Percentiles rank a stretch among this genome's conserved stretches.
These are phyloP conservation scores for Apiotrichum brassicae DNA, from an alignment of 1,284 basidiomycete genomes.

Conservation along the genomic window DNA sequence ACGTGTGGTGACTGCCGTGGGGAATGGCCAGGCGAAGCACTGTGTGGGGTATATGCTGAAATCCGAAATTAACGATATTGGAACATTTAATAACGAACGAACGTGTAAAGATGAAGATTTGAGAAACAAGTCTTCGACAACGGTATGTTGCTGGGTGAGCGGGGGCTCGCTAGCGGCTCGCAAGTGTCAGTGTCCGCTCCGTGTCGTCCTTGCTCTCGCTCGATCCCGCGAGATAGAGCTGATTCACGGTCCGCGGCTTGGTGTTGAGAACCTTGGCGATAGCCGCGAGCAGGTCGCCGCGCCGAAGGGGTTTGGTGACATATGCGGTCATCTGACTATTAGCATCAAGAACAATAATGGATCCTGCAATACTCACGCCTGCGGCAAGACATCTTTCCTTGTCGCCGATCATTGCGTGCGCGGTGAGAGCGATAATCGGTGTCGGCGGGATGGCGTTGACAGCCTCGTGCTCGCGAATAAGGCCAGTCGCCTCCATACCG, in stretches of 20 bases:
- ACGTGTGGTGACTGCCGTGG: no score
- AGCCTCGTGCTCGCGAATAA: constrained; percentile 64
- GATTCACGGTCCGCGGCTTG: constrained; percentile 12
- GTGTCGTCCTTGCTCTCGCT: neutral
- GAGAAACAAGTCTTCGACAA: neutral
- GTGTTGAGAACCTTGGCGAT: constrained; percentile 41
- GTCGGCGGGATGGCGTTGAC: constrained; percentile 64
- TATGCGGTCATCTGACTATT: constrained; percentile 17
- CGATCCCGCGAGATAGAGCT: neutral
- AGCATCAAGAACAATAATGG: neutral
- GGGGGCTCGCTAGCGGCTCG: neutral
- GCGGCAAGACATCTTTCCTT: constrained; percentile 86
- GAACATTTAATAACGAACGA: neutral
- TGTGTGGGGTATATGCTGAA: neutral
- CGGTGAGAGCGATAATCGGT: constrained; percentile 90
- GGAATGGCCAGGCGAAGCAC: neutral
- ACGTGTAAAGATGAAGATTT: no score
- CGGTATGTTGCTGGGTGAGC: neutral
- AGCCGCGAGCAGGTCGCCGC: constrained; percentile 43
- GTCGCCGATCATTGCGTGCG: constrained; percentile 80
- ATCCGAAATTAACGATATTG: neutral
- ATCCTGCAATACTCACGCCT: constrained; percentile 47
- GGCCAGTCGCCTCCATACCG: constrained; percentile 51
- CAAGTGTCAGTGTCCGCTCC: neutral
- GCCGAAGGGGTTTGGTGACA: constrained; percentile 25